Conservation (phyloP, 78 protist species). For the Salpingoeca rosetta region DNA sequence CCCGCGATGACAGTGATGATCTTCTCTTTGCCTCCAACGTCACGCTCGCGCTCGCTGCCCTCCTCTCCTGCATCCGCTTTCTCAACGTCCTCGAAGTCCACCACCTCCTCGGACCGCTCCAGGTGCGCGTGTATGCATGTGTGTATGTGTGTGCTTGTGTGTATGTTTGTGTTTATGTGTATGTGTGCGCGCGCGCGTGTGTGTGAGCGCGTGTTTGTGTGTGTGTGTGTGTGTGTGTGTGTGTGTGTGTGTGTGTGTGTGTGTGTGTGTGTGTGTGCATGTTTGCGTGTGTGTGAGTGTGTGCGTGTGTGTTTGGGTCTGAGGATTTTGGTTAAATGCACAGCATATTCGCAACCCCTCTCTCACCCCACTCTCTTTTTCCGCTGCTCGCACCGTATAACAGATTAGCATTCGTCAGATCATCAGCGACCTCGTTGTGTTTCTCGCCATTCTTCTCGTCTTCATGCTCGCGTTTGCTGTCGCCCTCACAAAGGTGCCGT, state of each 20-base stretch:
- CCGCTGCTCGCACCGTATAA: neutral
- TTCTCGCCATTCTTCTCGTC: neutral
- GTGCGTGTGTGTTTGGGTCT: too few species aligned
- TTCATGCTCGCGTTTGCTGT: neutral
- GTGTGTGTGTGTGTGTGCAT: too few species aligned
- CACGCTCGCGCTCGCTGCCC: neutral
- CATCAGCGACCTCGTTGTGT: neutral
- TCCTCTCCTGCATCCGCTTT: neutral
- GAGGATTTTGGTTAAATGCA: too few species aligned
- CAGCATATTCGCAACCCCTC: too few species aligned
- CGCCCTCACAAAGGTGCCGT: neutral
- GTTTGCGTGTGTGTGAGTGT: too few species aligned
- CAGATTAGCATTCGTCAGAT: neutral
- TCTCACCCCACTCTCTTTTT: too few species aligned
- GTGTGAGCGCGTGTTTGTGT: too few species aligned
- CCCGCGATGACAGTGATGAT: neutral
- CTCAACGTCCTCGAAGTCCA: neutral
- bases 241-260: too few species aligned
- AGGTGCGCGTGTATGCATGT: neutral
- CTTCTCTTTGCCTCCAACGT: neutral
- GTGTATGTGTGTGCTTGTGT: too few species aligned
- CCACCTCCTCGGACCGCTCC: neutral
- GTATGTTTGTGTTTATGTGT: too few species aligned
- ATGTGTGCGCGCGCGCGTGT: too few species aligned
- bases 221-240: too few species aligned